Conservation (phyloP, 2,329 filamentous ascomycete species). For the Trichoderma sp. region DNA sequence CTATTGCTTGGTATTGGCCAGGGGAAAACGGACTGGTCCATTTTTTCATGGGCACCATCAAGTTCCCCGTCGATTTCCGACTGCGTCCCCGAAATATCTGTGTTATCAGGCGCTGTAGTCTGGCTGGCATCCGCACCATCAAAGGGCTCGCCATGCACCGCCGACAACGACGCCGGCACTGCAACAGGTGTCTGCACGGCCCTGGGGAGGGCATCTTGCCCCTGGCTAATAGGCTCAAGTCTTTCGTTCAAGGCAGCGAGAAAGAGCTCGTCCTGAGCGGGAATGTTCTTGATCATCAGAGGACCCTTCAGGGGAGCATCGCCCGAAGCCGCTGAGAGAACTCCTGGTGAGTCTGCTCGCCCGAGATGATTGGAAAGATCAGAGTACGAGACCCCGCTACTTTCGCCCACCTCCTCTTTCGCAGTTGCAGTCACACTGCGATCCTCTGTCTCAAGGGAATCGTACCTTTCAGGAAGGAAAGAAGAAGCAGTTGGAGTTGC, state of each 20-base stretch:
- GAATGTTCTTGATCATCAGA: constrained; percentile 54
- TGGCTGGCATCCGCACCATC: constrained; percentile 25
- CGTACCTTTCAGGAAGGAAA: not conserved
- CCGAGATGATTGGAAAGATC: not conserved
- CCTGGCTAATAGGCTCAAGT: constrained; percentile 49
- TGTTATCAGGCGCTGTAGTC: constrained; percentile 23
- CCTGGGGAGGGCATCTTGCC: constrained; percentile 44
- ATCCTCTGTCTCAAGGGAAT: not conserved
- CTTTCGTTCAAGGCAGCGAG: constrained; percentile 50
- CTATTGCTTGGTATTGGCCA: not conserved
- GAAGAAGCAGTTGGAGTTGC: constrained; percentile 31
- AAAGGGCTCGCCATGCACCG: not conserved
- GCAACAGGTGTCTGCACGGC: constrained; percentile 35
- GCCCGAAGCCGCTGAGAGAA: constrained; percentile 26
- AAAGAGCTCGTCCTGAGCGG: constrained; percentile 56
- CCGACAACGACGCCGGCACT: constrained; percentile 28
- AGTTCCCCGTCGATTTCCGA: not conserved
- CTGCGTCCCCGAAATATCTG: not conserved
- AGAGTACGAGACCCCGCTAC: not conserved
- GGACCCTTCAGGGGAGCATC: constrained; percentile 52
- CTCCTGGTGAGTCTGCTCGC: not conserved
- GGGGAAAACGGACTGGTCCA: not conserved
- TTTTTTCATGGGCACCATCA: not conserved
- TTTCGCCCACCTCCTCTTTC: not conserved
- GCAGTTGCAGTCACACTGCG: not conserved